These are phyloP conservation scores for Neurospora sp. DNA, from an alignment of 495 filamentous ascomycete genomes.

Conservation along the genomic window DNA sequence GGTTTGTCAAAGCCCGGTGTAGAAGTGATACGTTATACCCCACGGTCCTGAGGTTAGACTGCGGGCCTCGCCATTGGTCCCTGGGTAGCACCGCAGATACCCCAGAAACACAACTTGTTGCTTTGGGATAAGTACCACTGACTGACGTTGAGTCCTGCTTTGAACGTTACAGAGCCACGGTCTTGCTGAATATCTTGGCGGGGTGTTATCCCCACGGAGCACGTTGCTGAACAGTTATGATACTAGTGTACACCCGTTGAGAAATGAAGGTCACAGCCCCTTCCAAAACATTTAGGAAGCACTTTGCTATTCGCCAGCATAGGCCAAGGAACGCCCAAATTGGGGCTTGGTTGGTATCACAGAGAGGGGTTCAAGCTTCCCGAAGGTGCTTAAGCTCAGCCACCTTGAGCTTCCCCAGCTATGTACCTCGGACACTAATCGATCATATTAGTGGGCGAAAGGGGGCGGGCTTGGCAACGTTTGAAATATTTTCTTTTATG, in stretches of 20 bases:
- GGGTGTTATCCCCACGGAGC: neutral
- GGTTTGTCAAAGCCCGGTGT: neutral
- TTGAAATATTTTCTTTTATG: neutral
- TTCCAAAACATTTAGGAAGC: neutral
- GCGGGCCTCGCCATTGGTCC: neutral
- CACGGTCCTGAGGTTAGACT: neutral
- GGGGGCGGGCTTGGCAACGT: neutral
- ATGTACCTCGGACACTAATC: neutral
- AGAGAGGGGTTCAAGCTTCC: neutral
- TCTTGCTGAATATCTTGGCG: neutral
- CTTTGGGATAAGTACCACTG: neutral
- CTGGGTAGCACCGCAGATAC: neutral
- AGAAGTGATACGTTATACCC: neutral
- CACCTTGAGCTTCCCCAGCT: neutral
- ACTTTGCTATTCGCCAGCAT: neutral
- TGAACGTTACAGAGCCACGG: neutral
- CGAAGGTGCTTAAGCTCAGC: neutral
- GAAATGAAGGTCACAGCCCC: neutral
- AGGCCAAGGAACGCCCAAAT: neutral
- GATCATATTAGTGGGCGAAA: neutral
- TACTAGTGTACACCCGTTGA: neutral
- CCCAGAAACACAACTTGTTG: neutral
- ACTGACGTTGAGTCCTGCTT: neutral
- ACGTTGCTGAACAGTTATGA: neutral
- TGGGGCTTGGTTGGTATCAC: neutral